Conservation (phyloP, 2,329 filamentous ascomycete species). For the Colletotrichum sp. region DNA sequence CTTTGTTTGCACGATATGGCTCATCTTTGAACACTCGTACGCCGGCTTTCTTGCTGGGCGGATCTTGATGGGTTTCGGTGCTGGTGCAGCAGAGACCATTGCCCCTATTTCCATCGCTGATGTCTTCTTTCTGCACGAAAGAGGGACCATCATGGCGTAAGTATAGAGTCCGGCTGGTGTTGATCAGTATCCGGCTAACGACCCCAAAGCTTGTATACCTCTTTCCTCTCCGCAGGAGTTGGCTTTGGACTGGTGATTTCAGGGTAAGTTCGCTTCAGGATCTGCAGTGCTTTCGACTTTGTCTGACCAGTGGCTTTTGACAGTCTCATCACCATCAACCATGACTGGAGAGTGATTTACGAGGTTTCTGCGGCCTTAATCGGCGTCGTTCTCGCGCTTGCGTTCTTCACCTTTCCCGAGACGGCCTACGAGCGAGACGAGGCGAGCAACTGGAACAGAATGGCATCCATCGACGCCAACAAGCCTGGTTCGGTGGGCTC, state of each 20-base stretch:
- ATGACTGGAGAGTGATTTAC: constrained; percentile 57
- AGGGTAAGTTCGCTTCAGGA: constrained; percentile 30
- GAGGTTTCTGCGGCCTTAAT: constrained; percentile 55
- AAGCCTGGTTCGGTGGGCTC: constrained; percentile 15
- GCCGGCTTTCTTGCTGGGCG: constrained; percentile 48
- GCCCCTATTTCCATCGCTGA: constrained; percentile 59
- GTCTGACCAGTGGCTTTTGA: constrained; percentile 1
- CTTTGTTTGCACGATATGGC: constrained; percentile 45
- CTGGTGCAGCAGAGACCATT: constrained; percentile 57
- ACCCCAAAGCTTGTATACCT: constrained; percentile 38
- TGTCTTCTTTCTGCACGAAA: constrained; percentile 62
- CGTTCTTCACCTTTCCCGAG: constrained; percentile 60
- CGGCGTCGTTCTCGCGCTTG: constrained; percentile 49
- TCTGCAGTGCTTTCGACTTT: background rate
- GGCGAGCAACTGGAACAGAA: background rate
- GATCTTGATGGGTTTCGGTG: constrained; percentile 57
- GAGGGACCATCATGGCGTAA: constrained; percentile 55
- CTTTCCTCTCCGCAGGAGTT: constrained; percentile 46
- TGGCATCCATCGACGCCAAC: background rate
- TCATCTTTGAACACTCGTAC: constrained; percentile 46
- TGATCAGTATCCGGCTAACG: background rate
- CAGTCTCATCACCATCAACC: constrained; percentile 52
- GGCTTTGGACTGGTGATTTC: constrained; percentile 47
- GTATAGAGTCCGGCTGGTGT: constrained; percentile 20
- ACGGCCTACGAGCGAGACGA: constrained; percentile 53